Evolutionary conservation across 805 yeast species (phyloP).

Genomic region (Priceomyces castillae): DNA sequence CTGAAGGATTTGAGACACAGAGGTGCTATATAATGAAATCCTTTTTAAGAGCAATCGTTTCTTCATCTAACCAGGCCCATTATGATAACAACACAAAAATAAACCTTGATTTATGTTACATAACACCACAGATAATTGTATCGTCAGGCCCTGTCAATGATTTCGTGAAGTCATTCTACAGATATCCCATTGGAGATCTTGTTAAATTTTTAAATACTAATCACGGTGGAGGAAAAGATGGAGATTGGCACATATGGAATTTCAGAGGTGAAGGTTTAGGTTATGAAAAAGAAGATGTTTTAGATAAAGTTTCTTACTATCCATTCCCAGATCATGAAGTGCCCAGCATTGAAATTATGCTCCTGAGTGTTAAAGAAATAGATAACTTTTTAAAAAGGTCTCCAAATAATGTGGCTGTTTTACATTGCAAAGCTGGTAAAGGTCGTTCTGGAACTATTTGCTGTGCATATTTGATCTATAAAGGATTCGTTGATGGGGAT

Average conservation of each 20-base stretch:
- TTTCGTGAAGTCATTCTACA: slow-evolving; percentile 42
- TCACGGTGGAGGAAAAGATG: slow-evolving; percentile 50
- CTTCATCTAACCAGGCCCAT: slow-evolving; percentile 12
- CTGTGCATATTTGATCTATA: slow-evolving; percentile 65
- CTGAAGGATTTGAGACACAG: no score
- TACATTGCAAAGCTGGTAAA: slow-evolving; percentile 90
- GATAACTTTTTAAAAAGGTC: slow-evolving; percentile 34
- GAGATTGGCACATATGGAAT: slow-evolving; percentile 72
- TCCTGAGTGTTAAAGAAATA: slow-evolving; percentile 45
- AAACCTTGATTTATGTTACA: slow-evolving; percentile 61
- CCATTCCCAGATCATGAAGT: slow-evolving; percentile 82
- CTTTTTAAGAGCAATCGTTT: slow-evolving; percentile 12
- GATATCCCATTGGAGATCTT: slow-evolving; percentile 53
- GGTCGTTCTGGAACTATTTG: slow-evolving; percentile 84
- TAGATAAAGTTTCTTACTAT: slow-evolving; percentile 30
- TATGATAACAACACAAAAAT: slow-evolving; percentile 18
- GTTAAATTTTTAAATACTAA: slow-evolving; percentile 42
- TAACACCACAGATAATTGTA: slow-evolving; percentile 64
- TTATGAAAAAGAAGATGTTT: slow-evolving; percentile 38
- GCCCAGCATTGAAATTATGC: slow-evolving; percentile 58
- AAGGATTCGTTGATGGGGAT: slow-evolving; percentile 11
- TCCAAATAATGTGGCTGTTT: slow-evolving; percentile 51
- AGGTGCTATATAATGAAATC: slow-evolving; percentile 11
- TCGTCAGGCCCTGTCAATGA: slow-evolving; percentile 69
- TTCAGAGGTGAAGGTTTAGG: slow-evolving; percentile 57